Base-by-base conservation (phyloP, 495 filamentous ascomycete genomes). In the Penicillium roqueforti region DNA sequence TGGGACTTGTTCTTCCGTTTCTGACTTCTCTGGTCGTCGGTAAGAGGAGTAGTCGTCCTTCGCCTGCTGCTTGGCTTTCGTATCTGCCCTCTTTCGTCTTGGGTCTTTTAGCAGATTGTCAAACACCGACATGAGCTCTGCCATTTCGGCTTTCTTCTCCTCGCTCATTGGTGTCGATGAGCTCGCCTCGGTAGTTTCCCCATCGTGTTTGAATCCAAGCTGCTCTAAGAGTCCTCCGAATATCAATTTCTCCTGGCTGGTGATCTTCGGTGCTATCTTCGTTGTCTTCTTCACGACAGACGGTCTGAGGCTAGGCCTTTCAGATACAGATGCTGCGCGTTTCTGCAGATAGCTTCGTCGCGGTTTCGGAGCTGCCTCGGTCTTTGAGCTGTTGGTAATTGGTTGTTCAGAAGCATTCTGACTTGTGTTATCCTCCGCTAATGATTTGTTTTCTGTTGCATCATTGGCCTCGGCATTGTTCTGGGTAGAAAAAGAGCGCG, bases 81-180 rank as follows among this genome's bases (percentile, higher is more conserved):
- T 6, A 8, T 23, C 34, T 10, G 47, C 47, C 7, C 49, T 51
- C 29, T 56, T 59, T 14, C 42, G 34, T 20, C 43, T 37, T 10
- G 59, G 47, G 14, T 70, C 64, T 39, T 60, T 32, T 6, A 70
- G 49, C 14, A 68, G 57, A 1, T 60, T 47, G 18, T 66, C 59
- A 55, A 76, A 68, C 49, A 69, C 58, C 10, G 54, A 53, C 11
- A 60, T 63, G 23, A 75, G 61, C 37, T 75, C 51, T 1, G 55
- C 41, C 32, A 65, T 60, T 25, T 69, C 63, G 2, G 59, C 49
- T 16, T 40, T 51, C 18, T 61, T 57, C 6, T 46, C 56, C 3
- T 58, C 40, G 11, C 51, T 51, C 31, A 51, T 8, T 19, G 44
- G 26, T 38, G n/a, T 23, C 11, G 54, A 11, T 14, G 32, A 9